Percentiles rank a stretch among this genome's conserved stretches.
These are phyloP conservation scores for Ettlia oleoabundans DNA, from an alignment of 139 green algal genomes.

Conservation along the genomic window DNA sequence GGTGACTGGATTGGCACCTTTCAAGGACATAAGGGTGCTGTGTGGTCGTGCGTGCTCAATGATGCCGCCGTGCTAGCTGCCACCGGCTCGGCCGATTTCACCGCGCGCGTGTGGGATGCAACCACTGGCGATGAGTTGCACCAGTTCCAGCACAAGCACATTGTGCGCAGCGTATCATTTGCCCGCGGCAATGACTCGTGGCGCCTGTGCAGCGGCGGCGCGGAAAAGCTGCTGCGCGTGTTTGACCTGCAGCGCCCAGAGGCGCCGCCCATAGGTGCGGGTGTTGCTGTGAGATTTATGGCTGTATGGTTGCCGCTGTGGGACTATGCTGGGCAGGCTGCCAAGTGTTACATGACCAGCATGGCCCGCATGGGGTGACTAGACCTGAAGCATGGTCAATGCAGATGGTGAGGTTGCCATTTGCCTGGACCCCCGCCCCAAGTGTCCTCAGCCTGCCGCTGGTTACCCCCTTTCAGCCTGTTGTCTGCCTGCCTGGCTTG, in stretches of 20 bases:
- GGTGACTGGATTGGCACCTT: conserved; percentile 99
- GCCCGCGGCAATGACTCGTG: conserved; percentile 44
- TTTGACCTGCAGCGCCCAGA: conserved; percentile 86
- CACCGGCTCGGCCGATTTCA: conserved; percentile 96
- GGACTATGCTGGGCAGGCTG: no score
- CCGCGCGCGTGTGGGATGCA: conserved; percentile 94
- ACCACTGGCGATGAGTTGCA: conserved; percentile 90
- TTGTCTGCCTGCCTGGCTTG: no score
- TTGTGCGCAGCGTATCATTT: conserved; percentile 90
- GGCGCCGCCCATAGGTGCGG: conserved; percentile 66
- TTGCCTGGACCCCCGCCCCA: no score
- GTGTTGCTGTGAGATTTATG: no score
- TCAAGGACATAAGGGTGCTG: conserved; percentile 95
- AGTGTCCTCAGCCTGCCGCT: no score
- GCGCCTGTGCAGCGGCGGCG: conserved; percentile 71
- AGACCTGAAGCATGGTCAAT: no score
- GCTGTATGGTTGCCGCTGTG: no score
- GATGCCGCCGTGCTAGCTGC: conserved; percentile 82
- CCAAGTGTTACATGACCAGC: no score
- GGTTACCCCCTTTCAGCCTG: no score
- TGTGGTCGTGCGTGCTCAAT: conserved; percentile 96
- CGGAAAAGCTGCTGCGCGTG: conserved; percentile 92
- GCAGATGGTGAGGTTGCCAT: no score
- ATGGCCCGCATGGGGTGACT: no score
- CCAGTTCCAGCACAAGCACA: conserved; percentile 93